Conservation (phyloP, 805 yeast genomes). For the Metschnikowia vanudenii region DNA sequence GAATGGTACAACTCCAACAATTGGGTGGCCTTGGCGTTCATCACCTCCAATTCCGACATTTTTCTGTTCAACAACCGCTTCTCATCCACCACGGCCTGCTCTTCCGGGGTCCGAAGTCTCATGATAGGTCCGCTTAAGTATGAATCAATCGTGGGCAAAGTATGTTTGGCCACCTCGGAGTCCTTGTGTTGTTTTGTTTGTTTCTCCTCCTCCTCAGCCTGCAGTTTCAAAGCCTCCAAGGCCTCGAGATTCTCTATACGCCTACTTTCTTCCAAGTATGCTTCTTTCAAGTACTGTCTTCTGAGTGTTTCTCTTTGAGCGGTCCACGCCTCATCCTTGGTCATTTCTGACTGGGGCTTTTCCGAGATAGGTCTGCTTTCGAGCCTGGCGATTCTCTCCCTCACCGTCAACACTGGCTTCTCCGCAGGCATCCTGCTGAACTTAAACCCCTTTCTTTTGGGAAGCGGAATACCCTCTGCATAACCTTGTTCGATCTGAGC, state of each 20-base stretch:
- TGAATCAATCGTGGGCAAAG: slow-evolving; percentile 77
- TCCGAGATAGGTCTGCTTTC: slow-evolving; percentile 41
- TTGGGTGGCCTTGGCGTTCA: slow-evolving; percentile 52
- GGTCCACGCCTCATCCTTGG: slow-evolving; percentile 44
- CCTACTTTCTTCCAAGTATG: slow-evolving; percentile 55
- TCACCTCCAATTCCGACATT: slow-evolving; percentile 48
- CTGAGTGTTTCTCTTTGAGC: slow-evolving; percentile 61
- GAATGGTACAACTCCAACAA: slow-evolving; percentile 72
- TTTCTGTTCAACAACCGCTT: slow-evolving; percentile 70
- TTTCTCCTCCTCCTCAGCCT: slow-evolving; percentile 26
- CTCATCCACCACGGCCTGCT: slow-evolving; percentile 51
- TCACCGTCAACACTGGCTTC: slow-evolving; percentile 56
- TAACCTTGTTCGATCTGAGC: slow-evolving; percentile 56
- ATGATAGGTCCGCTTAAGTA: slow-evolving; percentile 67
- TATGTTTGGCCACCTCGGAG: slow-evolving; percentile 56
- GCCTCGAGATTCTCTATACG: slow-evolving; percentile 42
- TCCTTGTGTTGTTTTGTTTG: slow-evolving; percentile 36
- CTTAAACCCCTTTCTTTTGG: slow-evolving; percentile 47
- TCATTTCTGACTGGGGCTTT: slow-evolving; percentile 33
- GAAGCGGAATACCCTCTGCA: slow-evolving; percentile 70
- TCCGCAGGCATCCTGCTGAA: slow-evolving; percentile 54
- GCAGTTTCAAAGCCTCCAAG: slow-evolving; percentile 28
- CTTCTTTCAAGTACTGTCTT: slow-evolving; percentile 64
- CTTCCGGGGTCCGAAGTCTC: slow-evolving; percentile 71
- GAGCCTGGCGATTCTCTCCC: slow-evolving; percentile 53